Percentiles rank a stretch among this genome's conserved stretches.
These are phyloP conservation scores for Fusarium miscanthi DNA, from an alignment of 2,329 filamentous ascomycete genomes.

Conservation along the genomic window DNA sequence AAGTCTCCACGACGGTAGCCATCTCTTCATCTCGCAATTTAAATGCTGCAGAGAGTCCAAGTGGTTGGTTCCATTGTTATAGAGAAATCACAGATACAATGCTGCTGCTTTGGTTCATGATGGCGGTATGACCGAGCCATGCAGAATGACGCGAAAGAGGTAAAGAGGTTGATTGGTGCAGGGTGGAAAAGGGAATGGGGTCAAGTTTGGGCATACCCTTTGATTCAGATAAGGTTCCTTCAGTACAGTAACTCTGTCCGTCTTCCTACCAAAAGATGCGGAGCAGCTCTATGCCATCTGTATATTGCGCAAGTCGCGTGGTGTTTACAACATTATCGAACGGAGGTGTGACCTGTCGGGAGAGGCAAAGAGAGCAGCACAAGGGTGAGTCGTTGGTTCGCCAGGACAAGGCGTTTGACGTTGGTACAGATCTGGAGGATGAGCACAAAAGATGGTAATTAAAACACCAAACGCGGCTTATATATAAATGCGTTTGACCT, in stretches of 20 bases:
- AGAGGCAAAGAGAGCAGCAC: constrained; percentile 38
- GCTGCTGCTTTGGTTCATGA: constrained; percentile 44
- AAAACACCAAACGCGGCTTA: constrained; percentile 28
- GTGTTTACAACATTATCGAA: constrained; percentile 51
- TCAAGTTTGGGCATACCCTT: constrained; percentile 51
- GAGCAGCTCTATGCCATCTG: constrained; percentile 42
- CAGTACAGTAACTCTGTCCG: constrained; percentile 34
- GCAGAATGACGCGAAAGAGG: constrained; percentile 41
- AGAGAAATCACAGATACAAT: constrained; percentile 48
- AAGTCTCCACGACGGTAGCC: constrained; percentile 41
- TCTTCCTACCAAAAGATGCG: constrained; percentile 41
- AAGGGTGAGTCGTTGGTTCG: constrained; percentile 33
- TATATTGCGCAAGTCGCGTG: constrained; percentile 43
- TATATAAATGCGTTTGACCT: constrained; percentile 40
- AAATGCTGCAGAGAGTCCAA: constrained; percentile 43
- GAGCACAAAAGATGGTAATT: constrained; percentile 30
- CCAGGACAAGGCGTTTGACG: constrained; percentile 20
- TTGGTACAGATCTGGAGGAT: constrained; percentile 26
- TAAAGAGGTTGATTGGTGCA: constrained; percentile 31
- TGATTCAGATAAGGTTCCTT: constrained; percentile 39
- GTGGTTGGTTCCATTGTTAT: constrained; percentile 44
- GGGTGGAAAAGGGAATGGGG: constrained; percentile 35
- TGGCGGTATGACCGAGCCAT: constrained; percentile 19
- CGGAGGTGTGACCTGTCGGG: constrained; percentile 43
- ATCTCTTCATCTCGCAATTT: constrained; percentile 46